Evolutionary conservation across 257 asterid genomes (phyloP), one percentile per base, ranked within the genome.

Genomic region (Leonotis leonurus): DNA sequence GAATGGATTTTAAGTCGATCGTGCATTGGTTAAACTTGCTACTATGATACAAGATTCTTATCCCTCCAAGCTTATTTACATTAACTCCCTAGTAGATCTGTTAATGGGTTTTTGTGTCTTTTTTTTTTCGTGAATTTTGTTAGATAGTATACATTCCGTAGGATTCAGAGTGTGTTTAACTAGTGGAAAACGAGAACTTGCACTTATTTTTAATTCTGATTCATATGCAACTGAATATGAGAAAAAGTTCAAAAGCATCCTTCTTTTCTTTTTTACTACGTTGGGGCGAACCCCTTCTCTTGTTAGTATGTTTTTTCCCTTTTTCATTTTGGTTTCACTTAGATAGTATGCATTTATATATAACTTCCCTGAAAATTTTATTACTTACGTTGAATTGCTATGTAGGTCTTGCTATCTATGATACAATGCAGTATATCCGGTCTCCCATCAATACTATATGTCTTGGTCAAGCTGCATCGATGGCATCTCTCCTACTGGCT

Each of bases 401-500:
- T 69, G 60, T 71, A 92, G 98, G 98, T 68, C 96, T 91, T 79
- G 98, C 98, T 45, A 91, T 91, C 64, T 91, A 88, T 52, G 96
- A 91, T 45, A 91, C 98, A 0, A 91, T 91, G 98, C 96, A 86
- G 82, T 88, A 88, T 61, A 91, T 91, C 49, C 78, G 92, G 41
- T 91, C 95, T 66, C 98, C 98, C 18, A 75, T 91, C 70, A 84
- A 86, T 58, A 91, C 98, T 4, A 82, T 77, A 49, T 91, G 98
- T 64, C 80, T 91, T 57, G 98, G 98, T 29, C 98, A 86, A 75
- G 96, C 98, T 63, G 96, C 98, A 67, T 88, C 98, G 3, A 91
- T 91, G 98, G 98, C 75, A 37, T 91, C 98, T 70, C 96, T 91
- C 54, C 95, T 91, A 57, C 73, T 91, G 78, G 94, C 96, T 57